A percentile compares a stretch with the other conserved stretches of the same genome.
Evolutionary conservation across 192 early-diverging fungal genomes (phyloP).

Genomic region (Entomortierella beljakovae): DNA sequence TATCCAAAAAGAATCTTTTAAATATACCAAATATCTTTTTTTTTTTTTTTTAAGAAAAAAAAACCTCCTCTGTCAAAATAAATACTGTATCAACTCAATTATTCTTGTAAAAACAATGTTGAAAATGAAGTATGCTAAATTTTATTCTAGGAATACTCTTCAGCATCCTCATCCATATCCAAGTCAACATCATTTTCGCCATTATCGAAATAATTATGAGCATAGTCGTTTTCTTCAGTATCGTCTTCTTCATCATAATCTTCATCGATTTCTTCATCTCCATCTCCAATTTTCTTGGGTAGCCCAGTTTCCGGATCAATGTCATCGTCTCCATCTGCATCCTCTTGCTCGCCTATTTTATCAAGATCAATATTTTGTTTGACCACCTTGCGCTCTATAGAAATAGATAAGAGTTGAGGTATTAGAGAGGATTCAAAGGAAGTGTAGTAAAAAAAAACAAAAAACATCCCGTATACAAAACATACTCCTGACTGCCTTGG

Average conservation of each 20-base stretch:
- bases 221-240: constrained; percentile 38
- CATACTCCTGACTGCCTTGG: constrained; percentile 46
- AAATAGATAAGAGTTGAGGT: background rate
- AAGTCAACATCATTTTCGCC: constrained; percentile 43
- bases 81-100: too few relatives aligned
- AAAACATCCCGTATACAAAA: background rate
- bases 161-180: constrained; percentile 28
- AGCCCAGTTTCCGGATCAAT: constrained; percentile 37
- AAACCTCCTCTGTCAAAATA: too few relatives aligned
- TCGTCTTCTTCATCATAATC: constrained; percentile 45
- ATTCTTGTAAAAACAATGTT: too few relatives aligned
- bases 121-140: background rate
- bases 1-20: too few relatives aligned
- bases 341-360: constrained; percentile 25
- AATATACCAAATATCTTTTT: background rate
- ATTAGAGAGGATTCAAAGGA: background rate
- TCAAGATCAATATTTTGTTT: constrained; percentile 21
- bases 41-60: background rate
- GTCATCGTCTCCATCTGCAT: constrained; percentile 29
- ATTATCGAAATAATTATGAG: constrained; percentile 33
- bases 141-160: constrained; percentile 24
- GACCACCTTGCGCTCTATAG: constrained; percentile 29
- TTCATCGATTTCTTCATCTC: constrained; percentile 28
- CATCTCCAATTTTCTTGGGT: constrained; percentile 38
- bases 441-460: background rate